Percentiles rank a stretch among this genome's conserved stretches.
Evolutionary conservation across 2,329 filamentous ascomycete genomes (phyloP).

Genomic region (Cytospora leucostoma): DNA sequence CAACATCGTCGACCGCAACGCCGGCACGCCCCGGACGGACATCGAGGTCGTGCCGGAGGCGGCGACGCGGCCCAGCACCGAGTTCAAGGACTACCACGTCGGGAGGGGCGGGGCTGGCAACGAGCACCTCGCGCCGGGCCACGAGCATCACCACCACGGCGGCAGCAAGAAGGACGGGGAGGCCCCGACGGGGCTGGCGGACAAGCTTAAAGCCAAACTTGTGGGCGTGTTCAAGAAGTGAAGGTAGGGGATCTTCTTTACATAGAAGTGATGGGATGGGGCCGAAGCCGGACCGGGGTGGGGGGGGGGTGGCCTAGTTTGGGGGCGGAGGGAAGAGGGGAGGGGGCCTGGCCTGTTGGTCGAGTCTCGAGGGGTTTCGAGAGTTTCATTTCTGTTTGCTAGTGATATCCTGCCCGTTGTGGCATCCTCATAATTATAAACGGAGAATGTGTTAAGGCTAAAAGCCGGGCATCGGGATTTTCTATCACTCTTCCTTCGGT

Average conservation of each 20-base stretch:
- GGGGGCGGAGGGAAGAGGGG: too few species aligned
- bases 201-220: conserved; percentile 60
- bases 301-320: neutral
- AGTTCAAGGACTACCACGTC: conserved; percentile 55
- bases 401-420: conserved; percentile 16
- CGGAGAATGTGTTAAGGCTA: neutral
- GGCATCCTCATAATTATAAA: neutral
- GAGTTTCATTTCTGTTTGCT: neutral
- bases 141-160: conserved; percentile 27
- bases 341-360: neutral
- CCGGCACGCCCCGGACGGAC: conserved; percentile 48
- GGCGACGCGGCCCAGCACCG: conserved; percentile 51
- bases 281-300: too few species aligned
- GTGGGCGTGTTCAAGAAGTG: conserved; percentile 53
- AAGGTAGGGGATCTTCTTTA: neutral
- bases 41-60: conserved; percentile 54
- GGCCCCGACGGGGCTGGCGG: conserved; percentile 50
- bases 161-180: conserved; percentile 30
- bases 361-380: neutral
- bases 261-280: neutral
- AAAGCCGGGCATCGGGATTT: neutral
- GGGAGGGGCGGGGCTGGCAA: conserved; percentile 64
- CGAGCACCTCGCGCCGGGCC: conserved; percentile 43
- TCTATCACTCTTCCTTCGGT: too few species aligned
- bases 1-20: conserved; percentile 57